phyloP scores from a whole-genome alignment of 1,139 yeast genomes.

The Geotrichum cucujoidarum region DNA sequence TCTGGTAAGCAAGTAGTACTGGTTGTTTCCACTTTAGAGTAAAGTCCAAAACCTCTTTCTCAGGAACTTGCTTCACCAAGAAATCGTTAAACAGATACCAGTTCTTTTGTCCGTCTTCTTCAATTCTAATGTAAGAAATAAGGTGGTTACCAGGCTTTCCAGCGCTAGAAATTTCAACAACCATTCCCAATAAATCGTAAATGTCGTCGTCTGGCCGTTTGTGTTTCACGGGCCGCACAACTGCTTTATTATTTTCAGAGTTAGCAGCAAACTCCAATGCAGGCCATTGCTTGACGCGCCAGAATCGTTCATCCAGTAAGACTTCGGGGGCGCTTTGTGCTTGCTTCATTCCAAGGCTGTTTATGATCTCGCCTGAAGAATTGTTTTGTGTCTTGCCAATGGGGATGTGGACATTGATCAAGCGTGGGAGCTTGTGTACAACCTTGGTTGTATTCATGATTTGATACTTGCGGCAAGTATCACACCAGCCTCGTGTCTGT shows the following conservation, averaged over 20 bases:
- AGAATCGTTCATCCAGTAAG: constrained; percentile 16
- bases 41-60: constrained; percentile 62
- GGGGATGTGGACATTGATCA: constrained; percentile 46
- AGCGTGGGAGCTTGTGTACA: constrained; percentile 56
- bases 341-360: background rate
- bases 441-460: constrained; percentile 49
- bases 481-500: constrained; percentile 50
- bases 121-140: constrained; percentile 44
- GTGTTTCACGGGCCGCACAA: constrained; percentile 18
- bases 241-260: constrained; percentile 14
- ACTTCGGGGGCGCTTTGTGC: constrained; percentile 12
- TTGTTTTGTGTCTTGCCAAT: constrained; percentile 9
- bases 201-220: constrained; percentile 19
- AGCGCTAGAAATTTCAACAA: constrained; percentile 36
- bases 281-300: constrained; percentile 17
- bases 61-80: constrained; percentile 71
- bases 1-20: constrained; percentile 62
- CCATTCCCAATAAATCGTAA: constrained; percentile 37
- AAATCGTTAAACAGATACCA: constrained; percentile 94
- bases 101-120: constrained; percentile 34
- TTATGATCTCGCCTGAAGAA: constrained; percentile 14
- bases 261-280: constrained; percentile 11
- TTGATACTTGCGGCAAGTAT: constrained; percentile 47
- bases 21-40: constrained; percentile 80
- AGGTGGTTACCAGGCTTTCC: constrained; percentile 34